Percentiles rank a stretch among this genome's conserved stretches.
These are phyloP conservation scores for Coemansia sp. DNA, from an alignment of 192 early-diverging fungal genomes.

Conservation along the genomic window DNA sequence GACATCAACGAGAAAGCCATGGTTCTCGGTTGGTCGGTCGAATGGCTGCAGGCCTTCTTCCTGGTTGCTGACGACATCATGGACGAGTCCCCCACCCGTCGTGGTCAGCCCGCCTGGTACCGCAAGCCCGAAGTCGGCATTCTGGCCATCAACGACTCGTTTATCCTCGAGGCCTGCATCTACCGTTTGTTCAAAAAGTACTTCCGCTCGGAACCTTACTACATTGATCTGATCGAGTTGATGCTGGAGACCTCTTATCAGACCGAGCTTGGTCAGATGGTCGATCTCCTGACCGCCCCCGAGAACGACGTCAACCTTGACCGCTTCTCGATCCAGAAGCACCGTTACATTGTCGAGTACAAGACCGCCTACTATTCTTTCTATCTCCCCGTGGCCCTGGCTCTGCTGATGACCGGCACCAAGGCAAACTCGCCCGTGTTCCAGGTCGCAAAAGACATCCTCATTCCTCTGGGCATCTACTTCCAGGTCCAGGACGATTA, in stretches of 20 bases:
- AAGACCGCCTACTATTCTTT: slow-evolving; percentile 99
- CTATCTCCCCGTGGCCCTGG: slow-evolving; percentile 95
- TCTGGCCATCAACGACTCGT: slow-evolving; percentile 95
- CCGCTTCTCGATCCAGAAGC: slow-evolving; percentile 91
- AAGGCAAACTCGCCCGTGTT: slow-evolving; percentile 70
- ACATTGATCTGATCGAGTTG: slow-evolving; percentile 89
- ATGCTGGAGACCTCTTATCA: slow-evolving; percentile 95
- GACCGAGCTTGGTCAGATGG: slow-evolving; percentile 96
- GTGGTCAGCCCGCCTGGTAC: slow-evolving; percentile 98
- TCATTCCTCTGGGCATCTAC: slow-evolving; percentile 95
- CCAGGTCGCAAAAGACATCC: slow-evolving; percentile 79
- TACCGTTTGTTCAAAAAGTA: slow-evolving; percentile 95
- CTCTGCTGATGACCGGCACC: slow-evolving; percentile 87
- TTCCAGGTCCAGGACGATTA: slow-evolving; percentile 99
- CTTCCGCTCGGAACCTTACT: slow-evolving; percentile 82
- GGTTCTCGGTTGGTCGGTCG: slow-evolving; percentile 93
- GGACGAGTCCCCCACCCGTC: slow-evolving; percentile 93
- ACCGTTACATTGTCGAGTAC: slow-evolving; percentile 92
- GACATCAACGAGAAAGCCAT: slow-evolving; percentile 86
- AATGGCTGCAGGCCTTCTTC: slow-evolving; percentile 98
- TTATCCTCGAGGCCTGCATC: slow-evolving; percentile 89
- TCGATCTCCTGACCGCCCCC: slow-evolving; percentile 98
- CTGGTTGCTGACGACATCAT: slow-evolving; percentile 98
- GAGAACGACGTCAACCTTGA: slow-evolving; percentile 90
- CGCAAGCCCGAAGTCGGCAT: slow-evolving; percentile 76